A percentile compares a stretch with the other conserved stretches of the same genome.
phyloP scores from a whole-genome alignment of 1,139 yeast genomes.

The Scheffersomyces parashehatae region DNA sequence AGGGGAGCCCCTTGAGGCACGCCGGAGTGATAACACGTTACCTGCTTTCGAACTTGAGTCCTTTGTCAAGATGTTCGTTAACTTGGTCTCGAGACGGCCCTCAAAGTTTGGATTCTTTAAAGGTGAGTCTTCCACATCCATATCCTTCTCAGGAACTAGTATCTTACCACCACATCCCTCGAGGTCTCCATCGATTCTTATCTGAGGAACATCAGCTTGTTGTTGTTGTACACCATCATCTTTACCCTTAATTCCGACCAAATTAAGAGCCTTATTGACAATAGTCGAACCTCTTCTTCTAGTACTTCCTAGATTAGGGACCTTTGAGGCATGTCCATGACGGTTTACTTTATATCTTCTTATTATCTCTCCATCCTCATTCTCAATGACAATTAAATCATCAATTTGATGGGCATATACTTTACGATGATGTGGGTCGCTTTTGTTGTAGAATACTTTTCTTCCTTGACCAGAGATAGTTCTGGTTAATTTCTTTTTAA shows the following conservation, averaged over 20 bases:
- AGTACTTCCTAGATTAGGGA: constrained; percentile 4
- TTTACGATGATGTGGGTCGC: constrained; percentile 33
- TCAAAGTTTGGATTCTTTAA: constrained; percentile 21
- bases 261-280: constrained; percentile 47
- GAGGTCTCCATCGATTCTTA: constrained; percentile 6
- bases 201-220: not conserved
- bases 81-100: constrained; percentile 27
- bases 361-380: constrained; percentile 87
- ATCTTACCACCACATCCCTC: constrained; percentile 5
- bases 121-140: constrained; percentile 19
- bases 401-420: constrained; percentile 55
- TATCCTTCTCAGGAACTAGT: constrained; percentile 19
- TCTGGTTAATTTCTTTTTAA: constrained; percentile 11
- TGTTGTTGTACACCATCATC: constrained; percentile 9
- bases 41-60: not conserved
- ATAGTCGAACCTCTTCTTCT: constrained; percentile 35
- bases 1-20: not conserved
- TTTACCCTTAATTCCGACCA: constrained; percentile 48
- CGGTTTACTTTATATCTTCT: constrained; percentile 76
- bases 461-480: constrained; percentile 13
- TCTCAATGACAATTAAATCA: constrained; percentile 78
- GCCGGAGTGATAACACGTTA: not conserved
- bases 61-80: constrained; percentile 21
- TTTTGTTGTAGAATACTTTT: constrained; percentile 30
- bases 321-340: constrained; percentile 26